phyloP scores from a whole-genome alignment of 495 filamentous ascomycete species.

The Aspergillus cristatus region DNA sequence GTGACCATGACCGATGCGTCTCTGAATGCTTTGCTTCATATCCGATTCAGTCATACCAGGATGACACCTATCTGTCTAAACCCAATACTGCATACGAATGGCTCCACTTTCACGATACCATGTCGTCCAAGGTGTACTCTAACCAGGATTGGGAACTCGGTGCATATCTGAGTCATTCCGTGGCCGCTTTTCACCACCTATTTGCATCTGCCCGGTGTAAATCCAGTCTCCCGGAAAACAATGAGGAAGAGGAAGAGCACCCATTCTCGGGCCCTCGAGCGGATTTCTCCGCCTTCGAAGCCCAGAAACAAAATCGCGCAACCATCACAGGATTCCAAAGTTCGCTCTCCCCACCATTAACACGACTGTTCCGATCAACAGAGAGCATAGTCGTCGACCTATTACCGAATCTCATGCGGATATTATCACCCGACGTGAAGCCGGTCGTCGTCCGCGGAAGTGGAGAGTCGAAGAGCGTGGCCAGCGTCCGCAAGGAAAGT shows the following conservation, averaged over 20 bases:
- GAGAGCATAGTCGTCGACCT: conserved; percentile 72
- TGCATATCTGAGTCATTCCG: conserved; percentile 74
- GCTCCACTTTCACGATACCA: conserved; percentile 84
- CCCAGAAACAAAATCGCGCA: conserved; percentile 57
- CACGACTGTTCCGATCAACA: conserved; percentile 65
- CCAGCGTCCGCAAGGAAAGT: conserved; percentile 73
- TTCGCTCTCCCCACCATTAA: conserved; percentile 48
- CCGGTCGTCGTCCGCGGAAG: conserved; percentile 80
- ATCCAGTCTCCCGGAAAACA: conserved; percentile 21
- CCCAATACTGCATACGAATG: conserved; percentile 82
- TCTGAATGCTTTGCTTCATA: conserved; percentile 78
- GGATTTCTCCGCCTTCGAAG: conserved; percentile 69
- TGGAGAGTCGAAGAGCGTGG: conserved; percentile 55
- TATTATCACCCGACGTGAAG: conserved; percentile 82
- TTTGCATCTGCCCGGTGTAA: conserved; percentile 54
- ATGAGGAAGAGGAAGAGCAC: conserved; percentile 47
- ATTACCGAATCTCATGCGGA: conserved; percentile 68
- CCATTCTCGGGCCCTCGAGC: conserved; percentile 76
- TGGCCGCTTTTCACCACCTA: conserved; percentile 84
- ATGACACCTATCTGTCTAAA: conserved; percentile 84
- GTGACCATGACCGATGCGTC: conserved; percentile 78
- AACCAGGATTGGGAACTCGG: conserved; percentile 82
- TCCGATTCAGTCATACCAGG: conserved; percentile 78
- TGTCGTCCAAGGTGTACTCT: conserved; percentile 63
- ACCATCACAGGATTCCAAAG: conserved; percentile 44